Conservation (phyloP, 768 basidiomycete species). For the Termitomyces sp. region DNA sequence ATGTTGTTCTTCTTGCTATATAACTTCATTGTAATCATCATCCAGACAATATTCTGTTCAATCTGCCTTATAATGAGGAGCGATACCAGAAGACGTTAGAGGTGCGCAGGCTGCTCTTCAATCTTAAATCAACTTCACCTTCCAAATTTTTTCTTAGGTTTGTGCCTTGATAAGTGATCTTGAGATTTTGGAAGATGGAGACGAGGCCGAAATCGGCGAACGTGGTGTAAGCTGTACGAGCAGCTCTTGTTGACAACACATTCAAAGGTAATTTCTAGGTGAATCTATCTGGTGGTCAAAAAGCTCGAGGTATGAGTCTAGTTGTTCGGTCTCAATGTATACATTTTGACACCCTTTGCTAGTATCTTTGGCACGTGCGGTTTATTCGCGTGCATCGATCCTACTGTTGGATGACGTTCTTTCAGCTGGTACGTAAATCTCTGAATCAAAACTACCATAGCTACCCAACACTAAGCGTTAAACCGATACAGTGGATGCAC, state of each 20-base stretch:
- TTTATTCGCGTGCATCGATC: constrained; percentile 82
- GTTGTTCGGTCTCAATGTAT: background rate
- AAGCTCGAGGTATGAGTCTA: constrained; percentile 48
- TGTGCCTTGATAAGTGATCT: constrained; percentile 70
- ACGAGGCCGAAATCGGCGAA: constrained; percentile 85
- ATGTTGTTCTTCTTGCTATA: background rate
- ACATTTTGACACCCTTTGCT: background rate
- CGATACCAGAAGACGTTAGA: constrained; percentile 77
- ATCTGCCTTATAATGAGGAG: constrained; percentile 59
- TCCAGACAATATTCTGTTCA: constrained; percentile 63
- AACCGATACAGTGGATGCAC: constrained; percentile 66
- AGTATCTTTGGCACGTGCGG: constrained; percentile 78
- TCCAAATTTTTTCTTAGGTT: constrained; percentile 21
- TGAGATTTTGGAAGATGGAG: constrained; percentile 81
- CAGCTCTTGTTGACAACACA: background rate
- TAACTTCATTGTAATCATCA: constrained; percentile 2
- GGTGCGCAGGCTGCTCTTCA: constrained; percentile 28
- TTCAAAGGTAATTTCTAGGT: constrained; percentile 21
- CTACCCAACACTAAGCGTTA: background rate
- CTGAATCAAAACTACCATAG: background rate
- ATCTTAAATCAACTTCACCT: constrained; percentile 15
- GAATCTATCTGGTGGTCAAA: constrained; percentile 57
- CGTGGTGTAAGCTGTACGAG: constrained; percentile 49
- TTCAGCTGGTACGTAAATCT: constrained; percentile 37
- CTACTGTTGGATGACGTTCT: constrained; percentile 83